These are phyloP conservation scores for Wakefieldia striispora DNA, from an alignment of 768 basidiomycete genomes.

Conservation along the genomic window DNA sequence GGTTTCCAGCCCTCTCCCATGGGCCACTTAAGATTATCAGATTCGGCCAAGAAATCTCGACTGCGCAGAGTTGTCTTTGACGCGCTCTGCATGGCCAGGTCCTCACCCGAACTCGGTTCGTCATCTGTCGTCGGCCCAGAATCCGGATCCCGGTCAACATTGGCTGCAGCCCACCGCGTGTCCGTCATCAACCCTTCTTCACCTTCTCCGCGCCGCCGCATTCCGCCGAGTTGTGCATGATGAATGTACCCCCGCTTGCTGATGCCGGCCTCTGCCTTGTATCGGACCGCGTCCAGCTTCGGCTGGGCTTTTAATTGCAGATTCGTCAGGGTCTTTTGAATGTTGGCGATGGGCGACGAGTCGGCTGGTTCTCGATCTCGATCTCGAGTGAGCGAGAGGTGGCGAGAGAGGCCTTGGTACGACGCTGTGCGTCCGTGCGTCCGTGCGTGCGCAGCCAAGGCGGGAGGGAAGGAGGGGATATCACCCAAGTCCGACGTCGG, in stretches of 20 bases:
- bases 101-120: constrained; percentile 22
- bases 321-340: constrained; percentile 44
- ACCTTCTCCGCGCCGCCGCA: constrained; percentile 34
- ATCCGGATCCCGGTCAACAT: constrained; percentile 19
- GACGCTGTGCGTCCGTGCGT: constrained; percentile 19
- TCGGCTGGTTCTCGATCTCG: constrained; percentile 17
- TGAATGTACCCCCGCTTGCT: constrained; percentile 57
- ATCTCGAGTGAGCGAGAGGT: constrained; percentile 36
- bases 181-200: constrained; percentile 39
- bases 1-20: constrained; percentile 55
- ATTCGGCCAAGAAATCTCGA: constrained; percentile 20
- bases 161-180: constrained; percentile 31
- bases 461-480: constrained; percentile 7
- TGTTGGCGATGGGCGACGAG: constrained; percentile 35
- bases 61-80: neutral
- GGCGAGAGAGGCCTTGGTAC: constrained; percentile 34
- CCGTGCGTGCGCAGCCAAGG: constrained; percentile 8
- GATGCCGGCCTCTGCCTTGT: constrained; percentile 71
- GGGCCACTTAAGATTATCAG: constrained; percentile 61
- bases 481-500: constrained; percentile 14
- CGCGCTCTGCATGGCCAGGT: constrained; percentile 1
- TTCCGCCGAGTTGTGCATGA: constrained; percentile 27
- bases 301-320: constrained; percentile 46
- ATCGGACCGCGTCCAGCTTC: constrained; percentile 58
- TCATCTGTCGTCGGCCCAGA: constrained; percentile 26